A percentile compares a stretch with the other conserved stretches of the same genome.
These are phyloP conservation scores for Trichoderma asperelloides DNA, from an alignment of 495 filamentous ascomycete species.

Conservation along the genomic window DNA sequence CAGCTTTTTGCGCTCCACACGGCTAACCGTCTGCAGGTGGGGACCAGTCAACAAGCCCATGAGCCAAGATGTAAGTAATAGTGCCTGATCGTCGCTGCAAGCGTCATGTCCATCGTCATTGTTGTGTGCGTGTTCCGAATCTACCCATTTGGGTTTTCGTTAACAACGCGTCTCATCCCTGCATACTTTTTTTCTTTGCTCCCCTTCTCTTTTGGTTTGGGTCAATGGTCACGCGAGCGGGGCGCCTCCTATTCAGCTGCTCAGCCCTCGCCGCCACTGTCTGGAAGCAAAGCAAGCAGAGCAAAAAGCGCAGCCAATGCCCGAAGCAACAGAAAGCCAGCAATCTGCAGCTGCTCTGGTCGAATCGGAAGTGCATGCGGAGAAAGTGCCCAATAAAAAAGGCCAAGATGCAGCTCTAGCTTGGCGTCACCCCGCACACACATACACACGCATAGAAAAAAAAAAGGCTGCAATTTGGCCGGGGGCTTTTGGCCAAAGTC, in stretches of 20 bases:
- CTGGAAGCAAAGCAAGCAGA: neutral
- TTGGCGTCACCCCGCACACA: neutral
- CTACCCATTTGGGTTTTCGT: neutral
- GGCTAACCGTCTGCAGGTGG: slow-evolving; percentile 28
- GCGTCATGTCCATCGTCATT: slow-evolving; percentile 7
- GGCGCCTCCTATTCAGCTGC: slow-evolving; percentile 1
- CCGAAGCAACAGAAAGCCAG: neutral
- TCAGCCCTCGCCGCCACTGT: neutral
- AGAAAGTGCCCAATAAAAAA: neutral
- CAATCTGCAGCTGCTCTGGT: neutral
- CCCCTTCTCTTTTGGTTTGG: neutral
- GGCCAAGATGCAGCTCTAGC: slow-evolving; percentile 1
- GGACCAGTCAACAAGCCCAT: slow-evolving; percentile 97
- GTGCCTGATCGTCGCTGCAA: slow-evolving; percentile 1
- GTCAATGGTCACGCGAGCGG: slow-evolving; percentile 8
- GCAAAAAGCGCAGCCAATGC: neutral
- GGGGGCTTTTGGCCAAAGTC: neutral
- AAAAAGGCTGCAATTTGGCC: neutral
- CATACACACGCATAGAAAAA: neutral
- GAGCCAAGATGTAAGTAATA: slow-evolving; percentile 81
- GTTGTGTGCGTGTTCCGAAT: slow-evolving; percentile 11
- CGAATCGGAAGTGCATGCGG: slow-evolving; percentile 6
- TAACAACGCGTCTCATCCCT: neutral
- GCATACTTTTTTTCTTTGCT: neutral
- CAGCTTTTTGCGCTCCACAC: neutral